A percentile compares a stretch with the other conserved stretches of the same genome.
phyloP scores from a whole-genome alignment of 768 basidiomycete genomes.

The Lactifluus rugatus region DNA sequence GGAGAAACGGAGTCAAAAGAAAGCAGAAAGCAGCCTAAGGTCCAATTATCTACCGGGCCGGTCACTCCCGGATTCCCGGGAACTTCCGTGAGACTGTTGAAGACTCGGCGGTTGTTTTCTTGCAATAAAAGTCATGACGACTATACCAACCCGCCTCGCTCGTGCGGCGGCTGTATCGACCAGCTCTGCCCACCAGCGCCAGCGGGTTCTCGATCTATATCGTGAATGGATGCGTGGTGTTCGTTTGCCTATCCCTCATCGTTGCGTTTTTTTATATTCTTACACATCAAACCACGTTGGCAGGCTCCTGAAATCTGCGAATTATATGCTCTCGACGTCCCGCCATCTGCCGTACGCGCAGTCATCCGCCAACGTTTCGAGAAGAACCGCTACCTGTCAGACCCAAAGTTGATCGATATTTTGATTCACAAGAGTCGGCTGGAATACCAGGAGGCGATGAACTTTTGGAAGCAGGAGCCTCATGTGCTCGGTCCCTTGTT shows the following conservation, averaged over 20 bases:
- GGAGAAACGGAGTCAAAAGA: not conserved
- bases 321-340: slow-evolving; percentile 73
- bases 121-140: slow-evolving; percentile 37
- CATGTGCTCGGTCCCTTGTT: slow-evolving; percentile 68
- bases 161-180: slow-evolving; percentile 52
- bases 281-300: not conserved
- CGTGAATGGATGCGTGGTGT: slow-evolving; percentile 91
- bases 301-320: slow-evolving; percentile 88
- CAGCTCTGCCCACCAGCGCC: slow-evolving; percentile 50
- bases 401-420: slow-evolving; percentile 75
- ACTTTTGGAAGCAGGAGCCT: slow-evolving; percentile 85
- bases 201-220: slow-evolving; percentile 69
- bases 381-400: slow-evolving; percentile 70
- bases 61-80: not conserved
- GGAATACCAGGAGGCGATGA: slow-evolving; percentile 92
- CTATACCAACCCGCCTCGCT: slow-evolving; percentile 86
- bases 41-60: not conserved
- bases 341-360: slow-evolving; percentile 68
- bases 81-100: too few species aligned
- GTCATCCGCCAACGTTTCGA: slow-evolving; percentile 84
- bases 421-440: slow-evolving; percentile 74
- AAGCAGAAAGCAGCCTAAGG: too few species aligned
- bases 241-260: slow-evolving; percentile 27
- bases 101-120: too few species aligned
- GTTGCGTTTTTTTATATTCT: not conserved